Conservation (phyloP, 2,329 filamentous ascomycete species). For the Colletotrichum siamense region DNA sequence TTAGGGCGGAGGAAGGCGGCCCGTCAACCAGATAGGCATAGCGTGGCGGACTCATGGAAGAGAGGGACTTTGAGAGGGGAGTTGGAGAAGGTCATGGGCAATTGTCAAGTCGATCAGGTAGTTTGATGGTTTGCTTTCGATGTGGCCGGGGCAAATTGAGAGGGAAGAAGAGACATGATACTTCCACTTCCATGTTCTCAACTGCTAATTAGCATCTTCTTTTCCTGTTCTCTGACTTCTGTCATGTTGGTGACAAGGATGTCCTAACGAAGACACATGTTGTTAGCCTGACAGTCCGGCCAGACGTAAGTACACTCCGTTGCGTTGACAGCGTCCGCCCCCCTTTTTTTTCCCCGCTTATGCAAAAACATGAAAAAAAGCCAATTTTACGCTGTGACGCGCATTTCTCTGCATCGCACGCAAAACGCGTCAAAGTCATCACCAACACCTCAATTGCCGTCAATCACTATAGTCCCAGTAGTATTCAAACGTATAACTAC, state of each 20-base stretch:
- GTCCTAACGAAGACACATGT: accelerated
- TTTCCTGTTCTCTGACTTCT: not conserved
- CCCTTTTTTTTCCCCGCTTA: too few species aligned
- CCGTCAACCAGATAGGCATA: conserved; percentile 24
- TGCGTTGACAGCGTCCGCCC: too few species aligned
- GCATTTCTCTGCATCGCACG: too few species aligned
- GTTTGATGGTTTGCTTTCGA: not conserved
- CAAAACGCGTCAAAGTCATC: too few species aligned
- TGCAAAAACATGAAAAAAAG: too few species aligned
- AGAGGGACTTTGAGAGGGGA: not conserved
- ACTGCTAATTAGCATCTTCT: not conserved
- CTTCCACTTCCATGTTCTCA: not conserved
- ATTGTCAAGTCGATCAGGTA: not conserved
- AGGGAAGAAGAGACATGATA: not conserved
- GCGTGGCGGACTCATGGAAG: not conserved
- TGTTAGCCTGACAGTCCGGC: accelerated
- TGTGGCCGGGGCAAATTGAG: accelerated
- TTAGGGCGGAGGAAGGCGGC: conserved; percentile 25
- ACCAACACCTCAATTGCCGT: too few species aligned
- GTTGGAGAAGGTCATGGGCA: not conserved
- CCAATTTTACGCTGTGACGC: too few species aligned
- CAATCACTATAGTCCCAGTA: too few species aligned
- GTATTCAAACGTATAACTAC: too few species aligned
- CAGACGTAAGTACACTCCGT: not conserved
- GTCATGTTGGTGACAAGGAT: not conserved